These are phyloP conservation scores for Sclerospora graminicola DNA, from an alignment of 352 stramenopile genomes.

Conservation along the genomic window DNA sequence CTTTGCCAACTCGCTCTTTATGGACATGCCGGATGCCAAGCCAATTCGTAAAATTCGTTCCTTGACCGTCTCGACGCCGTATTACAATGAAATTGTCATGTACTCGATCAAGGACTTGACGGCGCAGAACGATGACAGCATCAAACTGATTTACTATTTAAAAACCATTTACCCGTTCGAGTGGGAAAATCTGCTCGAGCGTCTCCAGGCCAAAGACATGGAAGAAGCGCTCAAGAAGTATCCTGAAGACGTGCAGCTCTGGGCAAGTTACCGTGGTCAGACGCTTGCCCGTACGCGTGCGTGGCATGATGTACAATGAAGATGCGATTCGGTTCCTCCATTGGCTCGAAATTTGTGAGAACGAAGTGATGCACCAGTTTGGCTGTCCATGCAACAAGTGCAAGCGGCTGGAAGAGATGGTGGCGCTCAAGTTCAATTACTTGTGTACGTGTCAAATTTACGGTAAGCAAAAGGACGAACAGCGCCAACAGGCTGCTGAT, in stretches of 20 bases:
- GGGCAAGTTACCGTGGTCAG: slow-evolving; percentile 80
- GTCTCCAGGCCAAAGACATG: slow-evolving; percentile 70
- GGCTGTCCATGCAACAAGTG: slow-evolving; percentile 81
- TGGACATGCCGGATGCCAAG: slow-evolving; percentile 85
- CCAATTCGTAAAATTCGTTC: slow-evolving; percentile 80
- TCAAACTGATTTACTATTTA: slow-evolving; percentile 95
- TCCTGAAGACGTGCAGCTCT: slow-evolving; percentile 71
- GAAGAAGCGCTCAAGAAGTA: slow-evolving; percentile 76
- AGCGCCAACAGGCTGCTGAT: slow-evolving; percentile 68
- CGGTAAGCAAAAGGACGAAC: slow-evolving; percentile 78
- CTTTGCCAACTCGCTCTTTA: slow-evolving; percentile 85
- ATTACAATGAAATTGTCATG: slow-evolving; percentile 87
- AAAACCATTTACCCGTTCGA: slow-evolving; percentile 84
- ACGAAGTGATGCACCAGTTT: slow-evolving; percentile 76
- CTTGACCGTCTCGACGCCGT: slow-evolving; percentile 75
- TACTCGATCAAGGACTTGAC: slow-evolving; percentile 86
- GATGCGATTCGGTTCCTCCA: slow-evolving; percentile 79
- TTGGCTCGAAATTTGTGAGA: slow-evolving; percentile 84
- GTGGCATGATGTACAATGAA: slow-evolving; percentile 86
- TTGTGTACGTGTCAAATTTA: slow-evolving; percentile 85
- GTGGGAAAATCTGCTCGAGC: slow-evolving; percentile 78
- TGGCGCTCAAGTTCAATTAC: slow-evolving; percentile 85
- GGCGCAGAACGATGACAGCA: slow-evolving; percentile 82
- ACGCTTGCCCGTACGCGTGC: slow-evolving; percentile 72
- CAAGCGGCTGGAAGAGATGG: slow-evolving; percentile 73